These are phyloP conservation scores for Erythrobasidium hasegawianum DNA, from an alignment of 1,284 basidiomycete genomes.

Conservation along the genomic window DNA sequence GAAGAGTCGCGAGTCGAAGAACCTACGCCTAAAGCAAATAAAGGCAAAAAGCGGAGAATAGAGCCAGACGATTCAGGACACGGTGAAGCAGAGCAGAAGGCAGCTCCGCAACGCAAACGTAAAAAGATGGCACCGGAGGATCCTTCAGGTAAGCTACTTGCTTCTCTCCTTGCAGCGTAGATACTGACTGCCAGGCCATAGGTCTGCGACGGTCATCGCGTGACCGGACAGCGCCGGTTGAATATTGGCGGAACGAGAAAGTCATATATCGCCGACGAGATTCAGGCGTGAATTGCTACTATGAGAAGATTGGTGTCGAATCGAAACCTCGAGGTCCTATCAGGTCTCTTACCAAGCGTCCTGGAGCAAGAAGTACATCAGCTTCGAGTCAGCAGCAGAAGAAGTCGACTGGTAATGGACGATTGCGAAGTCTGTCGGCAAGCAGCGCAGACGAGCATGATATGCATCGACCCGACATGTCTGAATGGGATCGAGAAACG, in stretches of 20 bases:
- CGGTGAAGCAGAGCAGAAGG: conserved; percentile 15
- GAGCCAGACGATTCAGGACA: conserved; percentile 25
- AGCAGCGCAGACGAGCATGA: conserved; percentile 37
- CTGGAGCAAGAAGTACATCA: neutral
- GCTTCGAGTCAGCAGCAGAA: conserved; percentile 4
- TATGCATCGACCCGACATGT: conserved; percentile 54
- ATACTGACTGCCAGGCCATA: too few relatives aligned
- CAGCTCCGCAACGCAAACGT: conserved; percentile 31
- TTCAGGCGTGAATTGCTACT: conserved; percentile 50
- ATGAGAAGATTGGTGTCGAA: conserved; percentile 30
- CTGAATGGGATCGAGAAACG: conserved; percentile 80
- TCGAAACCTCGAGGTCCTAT: conserved; percentile 7
- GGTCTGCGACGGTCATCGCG: conserved; percentile 75
- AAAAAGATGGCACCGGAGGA: conserved; percentile 42
- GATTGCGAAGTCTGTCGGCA: conserved; percentile 43
- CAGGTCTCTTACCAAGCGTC: conserved; percentile 37
- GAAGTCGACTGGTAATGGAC: conserved; percentile 36
- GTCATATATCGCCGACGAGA: conserved; percentile 71
- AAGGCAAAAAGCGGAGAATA: conserved; percentile 26
- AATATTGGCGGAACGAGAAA: conserved; percentile 90
- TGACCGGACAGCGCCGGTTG: conserved; percentile 69
- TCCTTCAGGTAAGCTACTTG: too few relatives aligned
- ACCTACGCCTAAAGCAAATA: neutral
- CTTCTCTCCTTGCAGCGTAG: too few relatives aligned
- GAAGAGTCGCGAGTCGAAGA: too few relatives aligned